Evolutionary conservation across 176 grass and related monocot species (phyloP).

Genomic region (Aechmea fasciata): DNA sequence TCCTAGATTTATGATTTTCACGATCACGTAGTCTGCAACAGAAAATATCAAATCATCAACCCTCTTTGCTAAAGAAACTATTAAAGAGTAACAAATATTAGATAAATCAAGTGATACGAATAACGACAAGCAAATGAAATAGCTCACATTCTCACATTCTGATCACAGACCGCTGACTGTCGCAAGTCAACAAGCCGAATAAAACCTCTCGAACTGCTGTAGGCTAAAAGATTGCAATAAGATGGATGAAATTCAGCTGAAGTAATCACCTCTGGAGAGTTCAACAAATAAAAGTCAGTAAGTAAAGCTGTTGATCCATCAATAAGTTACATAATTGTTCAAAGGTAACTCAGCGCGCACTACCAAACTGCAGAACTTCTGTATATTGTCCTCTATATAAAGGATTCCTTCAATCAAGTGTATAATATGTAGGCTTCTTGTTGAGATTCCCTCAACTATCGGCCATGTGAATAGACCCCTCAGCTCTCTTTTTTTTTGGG

Average conservation of each 20-base stretch:
- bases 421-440: no score
- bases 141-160: conserved; percentile 25
- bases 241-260: conserved; percentile 23
- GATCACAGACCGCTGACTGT: conserved; percentile 19
- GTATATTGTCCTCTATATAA: no score
- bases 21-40: conserved; percentile 14
- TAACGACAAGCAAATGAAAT: neutral
- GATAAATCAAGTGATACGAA: neutral
- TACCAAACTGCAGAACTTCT: no score
- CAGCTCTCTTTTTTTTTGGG: no score
- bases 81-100: neutral
- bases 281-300: neutral
- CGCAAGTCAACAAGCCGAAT: conserved; percentile 21
- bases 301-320: neutral
- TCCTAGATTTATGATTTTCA: neutral
- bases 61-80: neutral
- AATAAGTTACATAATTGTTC: neutral
- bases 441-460: no score
- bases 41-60: neutral
- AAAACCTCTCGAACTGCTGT: conserved; percentile 25
- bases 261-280: conserved; percentile 23
- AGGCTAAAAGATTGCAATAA: conserved; percentile 26
- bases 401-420: no score
- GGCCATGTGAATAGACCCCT: no score
- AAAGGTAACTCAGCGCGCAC: neutral